Conservation (phyloP, 2,329 filamentous ascomycete genomes). For the Lasiodiplodia theobromae region DNA sequence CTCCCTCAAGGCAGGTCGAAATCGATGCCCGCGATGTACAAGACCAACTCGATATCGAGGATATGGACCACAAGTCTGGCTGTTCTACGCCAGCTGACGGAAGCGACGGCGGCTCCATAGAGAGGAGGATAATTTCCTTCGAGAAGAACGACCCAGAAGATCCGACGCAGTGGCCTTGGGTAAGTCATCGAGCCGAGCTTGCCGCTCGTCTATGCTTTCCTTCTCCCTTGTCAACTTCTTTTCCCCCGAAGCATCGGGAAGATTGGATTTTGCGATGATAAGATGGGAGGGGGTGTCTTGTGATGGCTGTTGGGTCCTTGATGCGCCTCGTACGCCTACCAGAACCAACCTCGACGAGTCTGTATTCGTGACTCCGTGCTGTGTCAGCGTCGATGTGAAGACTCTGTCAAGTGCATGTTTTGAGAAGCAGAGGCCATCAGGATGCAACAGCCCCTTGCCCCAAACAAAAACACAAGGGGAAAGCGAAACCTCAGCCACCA, state of each 20-base stretch:
- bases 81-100: constrained; percentile 21
- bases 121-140: constrained; percentile 47
- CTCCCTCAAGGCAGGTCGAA: background rate
- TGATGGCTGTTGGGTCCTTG: background rate
- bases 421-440: background rate
- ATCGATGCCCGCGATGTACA: constrained; percentile 38
- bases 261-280: background rate
- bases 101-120: constrained; percentile 3
- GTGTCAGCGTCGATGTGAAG: background rate
- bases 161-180: constrained; percentile 52
- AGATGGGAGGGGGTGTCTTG: background rate
- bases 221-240: background rate
- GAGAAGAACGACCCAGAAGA: constrained; percentile 48
- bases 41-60: constrained; percentile 36
- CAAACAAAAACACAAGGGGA: background rate
- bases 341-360: background rate
- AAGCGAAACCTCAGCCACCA: constrained; percentile 3
- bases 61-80: constrained; percentile 39
- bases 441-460: background rate
- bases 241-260: background rate
- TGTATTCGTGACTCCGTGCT: background rate
- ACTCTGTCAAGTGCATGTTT: background rate
- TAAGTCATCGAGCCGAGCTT: constrained; percentile 32
- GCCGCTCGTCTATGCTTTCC: background rate
- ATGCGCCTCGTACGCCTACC: background rate